These are phyloP conservation scores for Saccharata proteae DNA, from an alignment of 2,329 filamentous ascomycete species.

Conservation along the genomic window DNA sequence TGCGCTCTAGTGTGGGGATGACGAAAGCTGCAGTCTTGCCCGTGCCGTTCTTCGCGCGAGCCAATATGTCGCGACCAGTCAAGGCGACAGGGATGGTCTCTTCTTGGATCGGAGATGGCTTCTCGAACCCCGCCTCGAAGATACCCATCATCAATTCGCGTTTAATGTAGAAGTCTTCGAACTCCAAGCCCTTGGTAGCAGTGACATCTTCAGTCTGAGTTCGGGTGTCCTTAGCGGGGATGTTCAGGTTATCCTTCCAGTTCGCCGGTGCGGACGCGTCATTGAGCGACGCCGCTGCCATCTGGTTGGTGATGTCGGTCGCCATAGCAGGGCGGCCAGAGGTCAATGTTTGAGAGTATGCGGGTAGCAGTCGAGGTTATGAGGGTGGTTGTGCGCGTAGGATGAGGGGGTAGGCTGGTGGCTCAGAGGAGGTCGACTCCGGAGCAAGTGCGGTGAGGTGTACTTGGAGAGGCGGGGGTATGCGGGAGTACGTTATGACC, in stretches of 20 bases:
- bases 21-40: constrained; percentile 98
- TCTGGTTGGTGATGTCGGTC: constrained; percentile 41
- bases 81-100: constrained; percentile 95
- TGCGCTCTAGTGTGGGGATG: constrained; percentile 86
- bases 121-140: constrained; percentile 97
- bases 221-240: constrained; percentile 62
- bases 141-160: constrained; percentile 96
- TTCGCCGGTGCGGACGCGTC: constrained; percentile 43
- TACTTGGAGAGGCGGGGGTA: not conserved
- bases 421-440: constrained; percentile 4
- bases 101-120: constrained; percentile 98
- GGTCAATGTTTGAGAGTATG: constrained; percentile 3
- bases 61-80: constrained; percentile 87
- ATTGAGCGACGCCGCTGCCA: constrained; percentile 42
- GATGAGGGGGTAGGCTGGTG: constrained; percentile 1
- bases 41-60: constrained; percentile 95
- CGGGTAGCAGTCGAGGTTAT: not conserved
- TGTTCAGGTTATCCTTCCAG: constrained; percentile 63
- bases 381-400: constrained; percentile 3
- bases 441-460: constrained; percentile 2
- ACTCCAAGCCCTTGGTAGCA: constrained; percentile 92
- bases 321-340: constrained; percentile 37
- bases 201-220: constrained; percentile 95
- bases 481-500: not conserved
- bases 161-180: constrained; percentile 93